These are phyloP conservation scores for Suhomyces faveliae DNA, from an alignment of 805 yeast species.

Conservation along the genomic window DNA sequence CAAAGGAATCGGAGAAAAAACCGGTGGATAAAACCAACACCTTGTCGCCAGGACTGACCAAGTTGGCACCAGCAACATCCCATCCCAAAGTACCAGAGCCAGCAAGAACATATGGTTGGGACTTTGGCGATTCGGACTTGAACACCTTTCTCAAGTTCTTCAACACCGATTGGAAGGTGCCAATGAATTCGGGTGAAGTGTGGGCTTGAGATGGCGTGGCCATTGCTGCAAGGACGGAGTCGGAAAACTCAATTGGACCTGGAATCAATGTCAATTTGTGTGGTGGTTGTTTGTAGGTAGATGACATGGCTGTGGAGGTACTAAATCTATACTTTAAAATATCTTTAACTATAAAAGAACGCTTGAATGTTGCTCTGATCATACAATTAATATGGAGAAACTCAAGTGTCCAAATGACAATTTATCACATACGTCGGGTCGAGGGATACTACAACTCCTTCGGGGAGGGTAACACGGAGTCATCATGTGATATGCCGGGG, in stretches of 20 bases:
- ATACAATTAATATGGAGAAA: not conserved
- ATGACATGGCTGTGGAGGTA: constrained; percentile 25
- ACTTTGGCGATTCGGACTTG: constrained; percentile 59
- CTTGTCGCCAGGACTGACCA: constrained; percentile 61
- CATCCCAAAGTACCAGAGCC: constrained; percentile 96
- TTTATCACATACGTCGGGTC: not conserved
- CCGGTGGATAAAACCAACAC: constrained; percentile 88
- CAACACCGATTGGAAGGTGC: constrained; percentile 68
- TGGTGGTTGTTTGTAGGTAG: constrained; percentile 40
- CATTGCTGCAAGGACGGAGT: constrained; percentile 75
- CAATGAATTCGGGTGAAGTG: constrained; percentile 79
- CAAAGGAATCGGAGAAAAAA: constrained; percentile 80
- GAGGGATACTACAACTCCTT: not conserved
- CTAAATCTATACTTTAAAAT: not conserved
- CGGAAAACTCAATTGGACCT: constrained; percentile 85
- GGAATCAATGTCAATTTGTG: constrained; percentile 65
- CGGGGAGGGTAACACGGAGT: not conserved
- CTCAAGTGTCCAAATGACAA: not conserved
- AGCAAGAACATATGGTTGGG: constrained; percentile 79
- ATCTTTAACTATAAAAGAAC: not conserved
- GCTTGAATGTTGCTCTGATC: not conserved
- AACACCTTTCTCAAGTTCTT: constrained; percentile 70
- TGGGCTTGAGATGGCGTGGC: constrained; percentile 85
- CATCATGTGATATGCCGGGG: not conserved
- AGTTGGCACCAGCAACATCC: constrained; percentile 84